Base-by-base conservation (phyloP, 352 stramenopile genomes). In the Phytophthora podocarpi region DNA sequence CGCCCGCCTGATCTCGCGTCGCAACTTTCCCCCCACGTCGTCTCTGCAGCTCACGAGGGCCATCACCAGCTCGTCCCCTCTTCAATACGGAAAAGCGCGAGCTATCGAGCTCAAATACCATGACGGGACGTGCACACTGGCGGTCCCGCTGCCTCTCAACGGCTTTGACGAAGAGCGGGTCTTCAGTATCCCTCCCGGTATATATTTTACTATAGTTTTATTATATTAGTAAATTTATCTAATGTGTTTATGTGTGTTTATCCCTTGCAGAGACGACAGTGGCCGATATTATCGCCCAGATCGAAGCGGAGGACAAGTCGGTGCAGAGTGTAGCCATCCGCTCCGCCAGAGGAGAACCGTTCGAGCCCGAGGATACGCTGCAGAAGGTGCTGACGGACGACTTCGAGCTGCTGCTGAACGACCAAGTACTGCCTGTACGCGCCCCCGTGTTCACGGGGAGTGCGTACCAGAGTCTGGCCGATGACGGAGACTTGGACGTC, bases 351-450 rank as follows among this genome's bases (percentile, higher is more conserved):
- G 86, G 86, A 27, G 67, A 81, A 45, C 57, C 72, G 12, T 91
- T 91, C 66, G 61, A 78, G 32, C 74, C 79, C 6, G 64, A 83
- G 34, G 82, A 90, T 39, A 84, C 80, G 40, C 65, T 95, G 35
- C 55, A 87, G 30, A 71, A 83, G 36, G 82, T 93, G 12, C 57
- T 92, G 42, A 90, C 74, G 28, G 84, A 92, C 54, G 86, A 95
- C 61, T 95, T 95, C 61, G 80, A 95, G 64, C 59, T 95, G 10
- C 39, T 91, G 21, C 67, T 95, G 46, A 95, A 95, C 66, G 86
- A 90, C 42, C 78, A 82, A 47, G 80, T 91, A 52, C 70, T 92
- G 12, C 79, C 78, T 1, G 83, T 95, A 5, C 75, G 78, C 3
- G 86, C 83, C 0, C 83, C 86, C 1, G 86, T 90, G 23, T 91